Percentiles rank a stretch among this genome's conserved stretches.
These are phyloP conservation scores for Penicillium daleae DNA, from an alignment of 495 filamentous ascomycete genomes.

Conservation along the genomic window DNA sequence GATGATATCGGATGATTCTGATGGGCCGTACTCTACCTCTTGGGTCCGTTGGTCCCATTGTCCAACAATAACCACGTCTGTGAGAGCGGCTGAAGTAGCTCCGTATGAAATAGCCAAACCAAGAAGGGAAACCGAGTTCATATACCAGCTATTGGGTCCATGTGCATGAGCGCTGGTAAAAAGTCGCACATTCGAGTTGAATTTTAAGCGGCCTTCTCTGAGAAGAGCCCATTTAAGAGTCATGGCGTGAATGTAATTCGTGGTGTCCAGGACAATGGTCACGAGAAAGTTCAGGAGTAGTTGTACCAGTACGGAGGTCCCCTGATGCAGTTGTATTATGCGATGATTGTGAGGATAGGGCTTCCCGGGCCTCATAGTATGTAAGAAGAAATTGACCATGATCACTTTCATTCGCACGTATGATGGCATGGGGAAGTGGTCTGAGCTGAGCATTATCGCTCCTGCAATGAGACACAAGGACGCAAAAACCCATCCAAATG, in stretches of 20 bases:
- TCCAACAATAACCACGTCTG: constrained; percentile 2
- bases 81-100: background rate
- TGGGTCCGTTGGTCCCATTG: background rate
- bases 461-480: background rate
- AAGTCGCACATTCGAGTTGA: constrained; percentile 11
- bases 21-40: background rate
- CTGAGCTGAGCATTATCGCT: background rate
- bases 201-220: constrained; percentile 1
- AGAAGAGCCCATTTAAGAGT: constrained; percentile 7
- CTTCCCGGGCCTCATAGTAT: background rate
- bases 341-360: background rate
- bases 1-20: background rate
- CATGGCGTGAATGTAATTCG: constrained; percentile 7
- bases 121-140: constrained; percentile 1
- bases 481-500: background rate
- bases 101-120: constrained; percentile 5
- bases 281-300: constrained; percentile 10
- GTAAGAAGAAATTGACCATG: constrained; percentile 1
- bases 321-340: background rate
- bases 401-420: background rate
- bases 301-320: background rate
- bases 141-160: constrained; percentile 12
- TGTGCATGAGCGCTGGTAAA: constrained; percentile 1
- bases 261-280: constrained; percentile 6
- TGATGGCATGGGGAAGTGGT: background rate